These are phyloP conservation scores for Aphanoascus verrucosus DNA, from an alignment of 2,329 filamentous ascomycete genomes.

Conservation along the genomic window DNA sequence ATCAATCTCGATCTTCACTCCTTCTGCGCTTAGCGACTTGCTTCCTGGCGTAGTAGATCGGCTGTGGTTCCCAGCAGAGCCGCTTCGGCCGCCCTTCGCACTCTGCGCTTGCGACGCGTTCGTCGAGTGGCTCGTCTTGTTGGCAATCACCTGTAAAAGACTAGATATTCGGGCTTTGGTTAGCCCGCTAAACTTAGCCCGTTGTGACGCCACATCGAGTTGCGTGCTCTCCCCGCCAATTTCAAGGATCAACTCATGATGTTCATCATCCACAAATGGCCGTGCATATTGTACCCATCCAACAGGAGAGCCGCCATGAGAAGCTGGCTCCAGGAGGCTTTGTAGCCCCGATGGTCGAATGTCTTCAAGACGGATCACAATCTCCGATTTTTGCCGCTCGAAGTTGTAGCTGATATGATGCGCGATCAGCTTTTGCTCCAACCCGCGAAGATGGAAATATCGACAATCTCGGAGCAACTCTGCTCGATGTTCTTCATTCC, in stretches of 20 bases:
- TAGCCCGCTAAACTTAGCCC: slow-evolving; percentile 62
- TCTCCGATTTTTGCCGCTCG: slow-evolving; percentile 57
- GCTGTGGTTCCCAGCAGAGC: slow-evolving; percentile 23
- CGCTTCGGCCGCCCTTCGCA: slow-evolving; percentile 37
- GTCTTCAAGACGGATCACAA: slow-evolving; percentile 69
- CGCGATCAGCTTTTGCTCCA: slow-evolving; percentile 78
- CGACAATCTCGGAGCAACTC: slow-evolving; percentile 74
- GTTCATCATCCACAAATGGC: slow-evolving; percentile 68
- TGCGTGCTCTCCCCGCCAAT: slow-evolving; percentile 57
- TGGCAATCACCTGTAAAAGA: slow-evolving; percentile 69
- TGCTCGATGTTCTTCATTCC: slow-evolving; percentile 62
- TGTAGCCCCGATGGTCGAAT: slow-evolving; percentile 78
- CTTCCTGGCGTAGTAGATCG: slow-evolving; percentile 57
- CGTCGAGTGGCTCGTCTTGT: slow-evolving; percentile 60
- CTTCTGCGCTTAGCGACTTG: slow-evolving; percentile 58
- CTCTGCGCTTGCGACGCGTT: slow-evolving; percentile 52
- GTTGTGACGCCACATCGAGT: slow-evolving; percentile 44
- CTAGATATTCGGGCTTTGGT: slow-evolving; percentile 59
- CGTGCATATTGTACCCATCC: slow-evolving; percentile 69
- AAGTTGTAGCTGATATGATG: slow-evolving; percentile 68
- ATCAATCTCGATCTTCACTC: slow-evolving; percentile 55
- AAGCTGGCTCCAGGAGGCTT: slow-evolving; percentile 43
- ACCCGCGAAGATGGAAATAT: slow-evolving; percentile 84
- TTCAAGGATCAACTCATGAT: slow-evolving; percentile 68
- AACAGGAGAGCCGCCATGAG: slow-evolving; percentile 18